phyloP scores from a whole-genome alignment of 2,329 filamentous ascomycete genomes.

The Fusarium protoensiforme region DNA sequence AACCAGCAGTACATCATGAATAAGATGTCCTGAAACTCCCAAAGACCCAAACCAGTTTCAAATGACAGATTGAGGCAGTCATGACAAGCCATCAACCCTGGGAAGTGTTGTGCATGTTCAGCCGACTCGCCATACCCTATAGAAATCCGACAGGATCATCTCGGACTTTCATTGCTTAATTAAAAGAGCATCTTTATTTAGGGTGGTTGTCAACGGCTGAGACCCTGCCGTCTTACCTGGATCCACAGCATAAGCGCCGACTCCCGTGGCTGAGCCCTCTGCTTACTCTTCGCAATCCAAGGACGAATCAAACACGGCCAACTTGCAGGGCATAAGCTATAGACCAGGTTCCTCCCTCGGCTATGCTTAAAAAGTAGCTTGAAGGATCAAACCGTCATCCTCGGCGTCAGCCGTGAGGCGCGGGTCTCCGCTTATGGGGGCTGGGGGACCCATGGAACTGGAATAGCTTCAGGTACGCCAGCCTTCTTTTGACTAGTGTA shows the following conservation, averaged over 20 bases:
- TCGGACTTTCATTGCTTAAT: background rate
- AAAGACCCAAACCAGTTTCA: background rate
- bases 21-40: background rate
- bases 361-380: background rate
- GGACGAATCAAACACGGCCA: background rate
- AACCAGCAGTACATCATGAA: background rate
- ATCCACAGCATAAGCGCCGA: background rate
- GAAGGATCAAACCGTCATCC: background rate
- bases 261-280: background rate
- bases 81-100: background rate
- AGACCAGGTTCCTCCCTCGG: background rate
- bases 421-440: background rate
- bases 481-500: background rate
- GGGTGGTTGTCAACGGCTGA: background rate
- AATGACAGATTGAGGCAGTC: background rate
- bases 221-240: background rate
- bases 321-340: background rate
- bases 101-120: background rate
- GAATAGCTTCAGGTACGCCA: background rate
- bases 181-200: background rate
- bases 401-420: background rate
- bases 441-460: background rate
- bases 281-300: background rate
- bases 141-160: background rate
- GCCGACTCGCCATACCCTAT: background rate